Percentiles rank a stretch among this genome's conserved stretches.
Evolutionary conservation across 805 yeast genomes (phyloP).

Genomic region (Kuraishia hungarica): DNA sequence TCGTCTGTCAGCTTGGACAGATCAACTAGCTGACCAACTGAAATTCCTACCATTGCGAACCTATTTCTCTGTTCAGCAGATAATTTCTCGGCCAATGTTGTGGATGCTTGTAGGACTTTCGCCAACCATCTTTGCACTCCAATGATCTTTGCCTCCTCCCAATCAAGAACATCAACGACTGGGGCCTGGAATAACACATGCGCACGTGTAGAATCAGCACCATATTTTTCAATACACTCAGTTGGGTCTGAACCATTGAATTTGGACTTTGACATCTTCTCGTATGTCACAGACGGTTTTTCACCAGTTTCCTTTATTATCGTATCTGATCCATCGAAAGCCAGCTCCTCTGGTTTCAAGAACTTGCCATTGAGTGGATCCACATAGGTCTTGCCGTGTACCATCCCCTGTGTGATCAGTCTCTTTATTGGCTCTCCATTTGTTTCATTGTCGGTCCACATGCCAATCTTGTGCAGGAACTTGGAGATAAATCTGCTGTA

Average conservation of each 20-base stretch:
- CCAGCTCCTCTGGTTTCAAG: slow-evolving; percentile 72
- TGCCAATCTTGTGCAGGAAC: slow-evolving; percentile 57
- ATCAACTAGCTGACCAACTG: slow-evolving; percentile 1
- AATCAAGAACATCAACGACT: slow-evolving; percentile 65
- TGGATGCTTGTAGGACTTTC: slow-evolving; percentile 33
- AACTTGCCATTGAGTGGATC: slow-evolving; percentile 70
- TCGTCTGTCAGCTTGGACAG: slow-evolving; percentile 15
- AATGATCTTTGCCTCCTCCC: slow-evolving; percentile 84
- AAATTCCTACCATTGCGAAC: not conserved
- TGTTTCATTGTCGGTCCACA: slow-evolving; percentile 53
- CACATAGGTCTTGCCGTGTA: slow-evolving; percentile 77
- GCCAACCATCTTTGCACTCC: slow-evolving; percentile 87
- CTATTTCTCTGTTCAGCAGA: slow-evolving; percentile 2
- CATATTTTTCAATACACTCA: slow-evolving; percentile 63
- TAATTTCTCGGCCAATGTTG: slow-evolving; percentile 11
- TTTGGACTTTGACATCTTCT: slow-evolving; percentile 96
- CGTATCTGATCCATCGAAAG: slow-evolving; percentile 31
- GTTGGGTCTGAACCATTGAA: slow-evolving; percentile 91
- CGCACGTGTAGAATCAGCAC: slow-evolving; percentile 93
- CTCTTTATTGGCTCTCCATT: slow-evolving; percentile 75
- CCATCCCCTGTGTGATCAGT: slow-evolving; percentile 95
- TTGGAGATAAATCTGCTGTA: slow-evolving; percentile 84
- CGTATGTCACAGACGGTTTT: slow-evolving; percentile 51
- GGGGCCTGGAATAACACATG: slow-evolving; percentile 93
- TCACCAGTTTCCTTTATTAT: slow-evolving; percentile 39